Evolutionary conservation across 306 rosid genomes (phyloP).

Genomic region (Carpinus fangiana): DNA sequence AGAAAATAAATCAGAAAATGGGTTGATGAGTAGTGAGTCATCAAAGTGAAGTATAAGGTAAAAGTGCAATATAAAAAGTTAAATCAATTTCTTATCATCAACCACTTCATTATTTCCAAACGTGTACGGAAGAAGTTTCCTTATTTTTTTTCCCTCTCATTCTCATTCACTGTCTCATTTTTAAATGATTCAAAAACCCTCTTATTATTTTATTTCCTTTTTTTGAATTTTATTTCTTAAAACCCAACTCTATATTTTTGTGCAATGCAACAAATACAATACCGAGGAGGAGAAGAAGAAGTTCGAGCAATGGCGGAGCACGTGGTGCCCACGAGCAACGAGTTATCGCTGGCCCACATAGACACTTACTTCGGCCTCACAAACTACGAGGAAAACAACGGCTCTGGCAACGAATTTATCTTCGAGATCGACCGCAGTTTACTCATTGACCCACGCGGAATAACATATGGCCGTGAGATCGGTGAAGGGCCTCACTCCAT

Average conservation of each 20-base stretch:
- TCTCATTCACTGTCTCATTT: not conserved
- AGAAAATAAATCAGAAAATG: too few species aligned
- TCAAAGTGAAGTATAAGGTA: too few species aligned
- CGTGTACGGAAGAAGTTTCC: too few species aligned
- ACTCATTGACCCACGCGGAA: constrained; percentile 28
- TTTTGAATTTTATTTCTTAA: not conserved
- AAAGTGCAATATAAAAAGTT: too few species aligned
- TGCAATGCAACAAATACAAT: constrained; percentile 19
- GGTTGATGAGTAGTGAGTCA: too few species aligned
- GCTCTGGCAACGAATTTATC: constrained; percentile 22
- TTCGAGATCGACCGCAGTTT: constrained; percentile 42
- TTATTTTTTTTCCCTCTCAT: too few species aligned
- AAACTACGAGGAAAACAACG: not conserved
- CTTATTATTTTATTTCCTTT: too few species aligned
- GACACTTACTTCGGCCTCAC: constrained; percentile 7
- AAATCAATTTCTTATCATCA: too few species aligned
- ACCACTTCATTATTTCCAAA: too few species aligned
- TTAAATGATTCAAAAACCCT: not conserved
- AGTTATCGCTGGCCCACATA: constrained; percentile 5
- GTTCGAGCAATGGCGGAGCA: constrained; percentile 38
- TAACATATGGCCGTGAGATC: constrained; percentile 31
- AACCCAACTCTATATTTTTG: not conserved
- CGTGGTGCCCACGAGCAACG: not conserved
- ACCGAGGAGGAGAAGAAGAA: not conserved
- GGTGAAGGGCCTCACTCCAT: constrained; percentile 41